Evolutionary conservation across 148 eudicot species (phyloP).

Genomic region (Suaeda aralocaspica): DNA sequence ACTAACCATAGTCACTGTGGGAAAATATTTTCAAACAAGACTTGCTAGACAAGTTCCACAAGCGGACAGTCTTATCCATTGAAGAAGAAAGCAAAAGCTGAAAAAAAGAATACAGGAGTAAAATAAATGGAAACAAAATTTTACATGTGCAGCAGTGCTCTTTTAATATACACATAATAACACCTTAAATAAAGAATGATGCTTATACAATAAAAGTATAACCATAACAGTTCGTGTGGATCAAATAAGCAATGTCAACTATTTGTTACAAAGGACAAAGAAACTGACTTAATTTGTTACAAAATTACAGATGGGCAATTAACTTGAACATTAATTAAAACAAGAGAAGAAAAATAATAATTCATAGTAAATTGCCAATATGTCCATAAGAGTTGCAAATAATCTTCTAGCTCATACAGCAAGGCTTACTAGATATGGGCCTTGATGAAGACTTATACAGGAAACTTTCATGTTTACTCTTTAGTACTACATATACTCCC

Average conservation of each 20-base stretch:
- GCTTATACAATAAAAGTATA: background rate
- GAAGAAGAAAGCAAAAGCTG: conserved; percentile 98
- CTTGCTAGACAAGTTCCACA: conserved; percentile 86
- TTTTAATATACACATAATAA: background rate
- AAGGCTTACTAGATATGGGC: too few relatives aligned
- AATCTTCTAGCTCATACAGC: too few relatives aligned
- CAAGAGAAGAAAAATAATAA: too few relatives aligned
- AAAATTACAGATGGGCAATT: background rate
- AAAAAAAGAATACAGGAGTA: conserved; percentile 21
- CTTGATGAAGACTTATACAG: too few relatives aligned
- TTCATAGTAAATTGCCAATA: too few relatives aligned
- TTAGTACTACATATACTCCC: too few relatives aligned
- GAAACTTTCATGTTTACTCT: too few relatives aligned
- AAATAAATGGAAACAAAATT: conserved; percentile 19
- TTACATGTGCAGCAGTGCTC: background rate
- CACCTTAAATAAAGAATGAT: background rate
- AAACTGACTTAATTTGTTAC: background rate
- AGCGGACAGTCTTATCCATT: conserved; percentile 97
- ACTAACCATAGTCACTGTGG: conserved; percentile 96
- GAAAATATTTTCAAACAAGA: conserved; percentile 89
- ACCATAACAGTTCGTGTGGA: background rate
- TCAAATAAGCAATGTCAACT: background rate
- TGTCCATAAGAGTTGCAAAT: too few relatives aligned
- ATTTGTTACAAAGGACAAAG: background rate
- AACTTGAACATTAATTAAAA: background rate